These are phyloP conservation scores for Fusarium decemcellulare DNA, from an alignment of 2,329 filamentous ascomycete species.

Conservation along the genomic window DNA sequence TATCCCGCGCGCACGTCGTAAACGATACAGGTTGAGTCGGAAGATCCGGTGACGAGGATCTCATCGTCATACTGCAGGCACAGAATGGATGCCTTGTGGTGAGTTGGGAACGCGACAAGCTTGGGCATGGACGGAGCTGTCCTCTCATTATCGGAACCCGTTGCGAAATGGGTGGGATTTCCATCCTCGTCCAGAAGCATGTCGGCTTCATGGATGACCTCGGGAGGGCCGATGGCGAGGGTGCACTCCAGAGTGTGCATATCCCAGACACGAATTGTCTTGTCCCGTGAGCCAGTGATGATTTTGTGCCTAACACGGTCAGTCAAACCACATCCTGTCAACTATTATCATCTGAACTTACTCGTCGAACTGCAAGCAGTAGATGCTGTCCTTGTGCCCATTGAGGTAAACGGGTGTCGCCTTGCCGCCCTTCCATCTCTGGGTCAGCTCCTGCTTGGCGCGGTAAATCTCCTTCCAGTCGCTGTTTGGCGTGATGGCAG, in stretches of 20 bases:
- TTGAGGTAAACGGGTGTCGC: conserved; percentile 90
- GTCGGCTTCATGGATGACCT: conserved; percentile 68
- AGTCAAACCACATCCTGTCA: conserved; percentile 42
- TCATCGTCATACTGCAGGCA: conserved; percentile 95
- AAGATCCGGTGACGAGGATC: conserved; percentile 95
- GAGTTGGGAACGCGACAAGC: conserved; percentile 71
- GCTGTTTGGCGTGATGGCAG: conserved; percentile 70
- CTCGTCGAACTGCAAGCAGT: conserved; percentile 98
- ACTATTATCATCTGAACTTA: conserved; percentile 60
- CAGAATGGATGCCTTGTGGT: conserved; percentile 93
- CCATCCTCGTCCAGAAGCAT: conserved; percentile 67
- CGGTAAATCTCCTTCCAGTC: conserved; percentile 91
- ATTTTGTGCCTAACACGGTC: conserved; percentile 81
- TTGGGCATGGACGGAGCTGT: conserved; percentile 65
- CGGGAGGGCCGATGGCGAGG: conserved; percentile 86
- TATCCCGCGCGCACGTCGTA: conserved; percentile 88
- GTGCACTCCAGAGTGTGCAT: conserved; percentile 89
- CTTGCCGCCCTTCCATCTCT: conserved; percentile 83
- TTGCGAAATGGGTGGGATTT: conserved; percentile 68
- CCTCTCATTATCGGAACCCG: conserved; percentile 64
- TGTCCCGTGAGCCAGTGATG: conserved; percentile 95
- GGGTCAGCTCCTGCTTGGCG: conserved; percentile 81
- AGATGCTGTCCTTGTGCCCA: conserved; percentile 95
- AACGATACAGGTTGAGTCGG: conserved; percentile 91
- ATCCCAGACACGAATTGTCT: conserved; percentile 97